A percentile compares a stretch with the other conserved stretches of the same genome.
Evolutionary conservation across 1,139 yeast genomes (phyloP).

Genomic region (Lodderomyces jiufengensis): DNA sequence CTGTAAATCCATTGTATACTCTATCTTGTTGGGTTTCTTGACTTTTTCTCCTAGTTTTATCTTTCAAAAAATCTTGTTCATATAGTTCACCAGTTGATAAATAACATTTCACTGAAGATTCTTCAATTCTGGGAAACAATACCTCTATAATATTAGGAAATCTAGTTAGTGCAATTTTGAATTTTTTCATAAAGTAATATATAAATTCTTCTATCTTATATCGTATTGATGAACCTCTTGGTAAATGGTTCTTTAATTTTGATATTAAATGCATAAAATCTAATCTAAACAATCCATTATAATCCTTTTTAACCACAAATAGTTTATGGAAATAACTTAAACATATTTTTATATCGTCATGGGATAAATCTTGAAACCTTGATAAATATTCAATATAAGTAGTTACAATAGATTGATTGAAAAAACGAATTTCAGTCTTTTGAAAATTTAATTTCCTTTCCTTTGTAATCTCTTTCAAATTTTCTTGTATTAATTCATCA

Average conservation of each 20-base stretch:
- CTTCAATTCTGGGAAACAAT: constrained; percentile 60
- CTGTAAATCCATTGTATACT: constrained; percentile 17
- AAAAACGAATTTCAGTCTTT: constrained; percentile 37
- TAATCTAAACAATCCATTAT: constrained; percentile 61
- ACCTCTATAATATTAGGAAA: constrained; percentile 67
- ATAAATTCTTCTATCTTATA: constrained; percentile 65
- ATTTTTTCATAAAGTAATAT: constrained; percentile 61
- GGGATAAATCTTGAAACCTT: constrained; percentile 60
- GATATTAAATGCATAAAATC: constrained; percentile 59
- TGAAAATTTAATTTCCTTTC: constrained; percentile 53
- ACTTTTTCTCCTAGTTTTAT: neutral
- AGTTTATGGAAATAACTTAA: constrained; percentile 70
- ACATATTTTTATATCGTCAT: constrained; percentile 59
- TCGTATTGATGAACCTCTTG: constrained; percentile 39
- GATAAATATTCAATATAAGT: constrained; percentile 50
- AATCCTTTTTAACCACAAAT: constrained; percentile 58
- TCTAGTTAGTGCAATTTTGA: constrained; percentile 46
- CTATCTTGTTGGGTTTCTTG: constrained; percentile 19
- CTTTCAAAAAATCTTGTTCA: constrained; percentile 10
- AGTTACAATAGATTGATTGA: constrained; percentile 43
- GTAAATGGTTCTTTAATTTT: constrained; percentile 29
- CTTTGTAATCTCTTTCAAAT: constrained; percentile 33
- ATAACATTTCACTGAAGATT: constrained; percentile 32
- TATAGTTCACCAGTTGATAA: constrained; percentile 52
- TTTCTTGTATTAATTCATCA: constrained; percentile 35